These are phyloP conservation scores for Rhexocercosporidium sp. DNA, from an alignment of 2,329 filamentous ascomycete genomes.

Conservation along the genomic window DNA sequence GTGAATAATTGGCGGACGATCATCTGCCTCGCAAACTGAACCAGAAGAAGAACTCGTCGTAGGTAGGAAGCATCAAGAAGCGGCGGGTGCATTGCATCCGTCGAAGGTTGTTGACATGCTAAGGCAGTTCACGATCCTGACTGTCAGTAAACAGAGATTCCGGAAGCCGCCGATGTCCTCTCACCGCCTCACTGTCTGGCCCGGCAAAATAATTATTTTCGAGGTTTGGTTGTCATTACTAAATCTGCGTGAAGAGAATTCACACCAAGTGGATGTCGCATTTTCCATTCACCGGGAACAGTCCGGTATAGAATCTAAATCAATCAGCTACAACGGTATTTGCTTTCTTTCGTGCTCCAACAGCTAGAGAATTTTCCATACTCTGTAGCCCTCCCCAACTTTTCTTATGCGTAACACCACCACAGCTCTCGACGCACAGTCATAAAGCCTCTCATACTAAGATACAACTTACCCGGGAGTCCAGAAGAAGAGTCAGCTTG, in stretches of 20 bases:
- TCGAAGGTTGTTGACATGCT: not conserved
- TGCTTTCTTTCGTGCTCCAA: not conserved
- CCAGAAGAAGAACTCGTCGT: not conserved
- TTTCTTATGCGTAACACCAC: not conserved
- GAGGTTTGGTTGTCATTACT: not conserved
- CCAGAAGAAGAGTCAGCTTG: too few relatives aligned
- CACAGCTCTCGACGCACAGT: not conserved
- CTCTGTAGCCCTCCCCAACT: not conserved
- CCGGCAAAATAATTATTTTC: not conserved
- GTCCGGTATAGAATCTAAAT: not conserved
- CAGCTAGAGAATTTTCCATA: not conserved
- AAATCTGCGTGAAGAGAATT: not conserved
- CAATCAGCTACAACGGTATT: not conserved
- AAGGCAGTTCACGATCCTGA: not conserved
- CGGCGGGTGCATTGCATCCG: not conserved
- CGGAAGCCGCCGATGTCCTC: slow-evolving; percentile 3
- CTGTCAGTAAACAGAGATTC: too few relatives aligned
- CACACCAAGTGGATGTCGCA: not conserved
- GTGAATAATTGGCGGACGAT: not conserved
- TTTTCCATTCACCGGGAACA: slow-evolving; percentile 10
- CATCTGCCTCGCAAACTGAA: not conserved
- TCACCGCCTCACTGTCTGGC: slow-evolving; percentile 3
- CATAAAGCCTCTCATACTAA: not conserved
- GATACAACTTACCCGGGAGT: not conserved
- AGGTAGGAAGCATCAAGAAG: not conserved